A percentile compares a stretch with the other conserved stretches of the same genome.
These are phyloP conservation scores for Tulasnella sp. DNA, from an alignment of 768 basidiomycete genomes.

Conservation along the genomic window DNA sequence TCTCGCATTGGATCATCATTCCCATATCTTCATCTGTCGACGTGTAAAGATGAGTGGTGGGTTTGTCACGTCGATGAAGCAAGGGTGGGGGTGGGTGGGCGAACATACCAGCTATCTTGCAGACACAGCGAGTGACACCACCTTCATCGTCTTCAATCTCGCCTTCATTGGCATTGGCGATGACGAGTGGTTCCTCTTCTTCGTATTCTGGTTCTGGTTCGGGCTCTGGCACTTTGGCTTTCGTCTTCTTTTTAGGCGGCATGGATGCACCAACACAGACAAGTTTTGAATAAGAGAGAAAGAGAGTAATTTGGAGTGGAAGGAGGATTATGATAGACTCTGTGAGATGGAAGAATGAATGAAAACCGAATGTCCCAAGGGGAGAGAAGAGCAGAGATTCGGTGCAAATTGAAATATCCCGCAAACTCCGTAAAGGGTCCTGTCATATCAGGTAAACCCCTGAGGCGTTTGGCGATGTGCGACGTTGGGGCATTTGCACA, in stretches of 20 bases:
- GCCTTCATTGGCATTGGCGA: slow-evolving; percentile 29
- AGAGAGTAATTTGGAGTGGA: too few species aligned
- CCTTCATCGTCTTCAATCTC: slow-evolving; percentile 42
- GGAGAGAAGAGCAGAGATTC: too few species aligned
- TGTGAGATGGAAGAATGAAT: too few species aligned
- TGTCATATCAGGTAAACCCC: too few species aligned
- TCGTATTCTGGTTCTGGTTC: slow-evolving; percentile 14
- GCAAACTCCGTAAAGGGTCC: too few species aligned
- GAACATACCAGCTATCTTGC: slow-evolving; percentile 61
- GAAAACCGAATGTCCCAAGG: too few species aligned
- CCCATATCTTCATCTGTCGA: slow-evolving; percentile 71
- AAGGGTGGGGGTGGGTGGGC: slow-evolving; percentile 7
- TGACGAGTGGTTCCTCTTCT: slow-evolving; percentile 11
- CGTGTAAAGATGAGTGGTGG: slow-evolving; percentile 5
- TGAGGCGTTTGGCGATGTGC: too few species aligned
- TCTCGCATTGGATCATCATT: slow-evolving; percentile 94
- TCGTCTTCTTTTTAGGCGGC: slow-evolving; percentile 14
- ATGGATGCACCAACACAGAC: too few species aligned
- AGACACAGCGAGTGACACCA: slow-evolving; percentile 69
- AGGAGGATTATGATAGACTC: too few species aligned
- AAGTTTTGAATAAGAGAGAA: too few species aligned
- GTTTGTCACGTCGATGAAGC: neutral
- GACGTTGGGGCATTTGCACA: too few species aligned
- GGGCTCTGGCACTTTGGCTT: slow-evolving; percentile 5
- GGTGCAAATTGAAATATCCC: too few species aligned